Conservation (phyloP, 345 rosid genomes). For the Sonneratia caseolaris region DNA sequence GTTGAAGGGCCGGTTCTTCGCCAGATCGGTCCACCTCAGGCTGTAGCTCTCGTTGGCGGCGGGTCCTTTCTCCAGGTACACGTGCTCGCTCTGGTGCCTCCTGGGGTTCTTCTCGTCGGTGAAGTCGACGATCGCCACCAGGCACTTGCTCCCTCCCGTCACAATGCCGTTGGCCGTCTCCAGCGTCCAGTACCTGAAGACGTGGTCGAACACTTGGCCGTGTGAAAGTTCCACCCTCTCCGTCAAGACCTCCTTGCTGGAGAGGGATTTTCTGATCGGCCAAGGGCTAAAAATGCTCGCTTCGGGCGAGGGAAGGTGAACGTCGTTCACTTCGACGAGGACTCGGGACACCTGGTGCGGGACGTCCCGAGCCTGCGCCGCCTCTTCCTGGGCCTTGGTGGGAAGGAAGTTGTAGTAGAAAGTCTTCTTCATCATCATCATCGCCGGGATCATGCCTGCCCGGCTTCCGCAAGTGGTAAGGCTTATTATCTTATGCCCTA, state of each 20-base stretch:
- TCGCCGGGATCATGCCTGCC: no score
- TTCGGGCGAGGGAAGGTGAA: not conserved
- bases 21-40: constrained; percentile 22
- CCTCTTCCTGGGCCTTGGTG: constrained; percentile 26
- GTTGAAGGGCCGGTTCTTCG: constrained; percentile 8
- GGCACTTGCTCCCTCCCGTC: constrained; percentile 10
- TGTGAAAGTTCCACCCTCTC: constrained; percentile 19
- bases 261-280: constrained; percentile 18
- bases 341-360: constrained; percentile 9
- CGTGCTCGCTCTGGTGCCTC: constrained; percentile 19
- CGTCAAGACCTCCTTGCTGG: constrained; percentile 10
- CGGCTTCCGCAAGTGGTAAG: no score
- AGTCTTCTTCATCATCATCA: constrained; percentile 16
- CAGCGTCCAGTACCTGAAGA: constrained; percentile 20
- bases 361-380: constrained; percentile 9
- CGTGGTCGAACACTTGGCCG: constrained; percentile 18
- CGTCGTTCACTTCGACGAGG: constrained; percentile 20
- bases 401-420: constrained; percentile 21
- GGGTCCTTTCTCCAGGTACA: constrained; percentile 20
- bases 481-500: no score
- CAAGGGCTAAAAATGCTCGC: constrained; percentile 17
- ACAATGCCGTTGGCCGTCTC: constrained; percentile 15
- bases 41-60: constrained; percentile 4
- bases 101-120: constrained; percentile 21
- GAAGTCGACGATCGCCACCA: constrained; percentile 18